A percentile compares a stretch with the other conserved stretches of the same genome.
Evolutionary conservation across 1,139 yeast genomes (phyloP).

Genomic region (Kluyveromyces sp.): DNA sequence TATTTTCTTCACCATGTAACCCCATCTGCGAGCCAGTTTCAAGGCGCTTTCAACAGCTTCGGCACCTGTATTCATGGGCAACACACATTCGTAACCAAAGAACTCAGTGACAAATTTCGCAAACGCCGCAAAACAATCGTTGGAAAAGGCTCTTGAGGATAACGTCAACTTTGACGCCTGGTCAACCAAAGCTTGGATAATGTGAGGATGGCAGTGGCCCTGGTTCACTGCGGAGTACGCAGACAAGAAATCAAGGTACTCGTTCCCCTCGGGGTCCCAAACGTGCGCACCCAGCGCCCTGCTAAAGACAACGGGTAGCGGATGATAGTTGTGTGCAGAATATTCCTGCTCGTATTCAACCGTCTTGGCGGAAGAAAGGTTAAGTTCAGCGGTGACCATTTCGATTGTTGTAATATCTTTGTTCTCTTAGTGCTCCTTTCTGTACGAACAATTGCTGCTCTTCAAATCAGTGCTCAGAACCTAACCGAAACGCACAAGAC

Average conservation of each 20-base stretch:
- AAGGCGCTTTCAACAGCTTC: conserved; percentile 97
- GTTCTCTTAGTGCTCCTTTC: not conserved
- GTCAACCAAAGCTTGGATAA: conserved; percentile 73
- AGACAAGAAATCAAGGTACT: conserved; percentile 78
- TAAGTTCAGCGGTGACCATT: conserved; percentile 26
- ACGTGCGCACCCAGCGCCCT: conserved; percentile 87
- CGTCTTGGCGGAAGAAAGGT: conserved; percentile 60
- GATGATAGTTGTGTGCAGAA: conserved; percentile 97
- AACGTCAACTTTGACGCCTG: conserved; percentile 82
- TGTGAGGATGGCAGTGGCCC: conserved; percentile 97
- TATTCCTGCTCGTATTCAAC: conserved; percentile 64
- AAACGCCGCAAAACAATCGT: conserved; percentile 79
- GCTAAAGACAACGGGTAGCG: conserved; percentile 88
- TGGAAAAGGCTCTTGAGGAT: conserved; percentile 88
- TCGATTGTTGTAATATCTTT: not conserved
- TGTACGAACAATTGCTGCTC: not conserved
- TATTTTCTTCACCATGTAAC: conserved; percentile 81
- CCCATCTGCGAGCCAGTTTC: conserved; percentile 96
- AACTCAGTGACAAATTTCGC: conserved; percentile 86
- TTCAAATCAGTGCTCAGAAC: not conserved
- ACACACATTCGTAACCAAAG: conserved; percentile 84
- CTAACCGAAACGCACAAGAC: no score
- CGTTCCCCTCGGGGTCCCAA: conserved; percentile 96
- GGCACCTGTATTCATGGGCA: conserved; percentile 98
- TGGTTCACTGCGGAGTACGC: conserved; percentile 98